Evolutionary conservation across 2,329 filamentous ascomycete genomes (phyloP).

Genomic region (Clonostachys byssicola): DNA sequence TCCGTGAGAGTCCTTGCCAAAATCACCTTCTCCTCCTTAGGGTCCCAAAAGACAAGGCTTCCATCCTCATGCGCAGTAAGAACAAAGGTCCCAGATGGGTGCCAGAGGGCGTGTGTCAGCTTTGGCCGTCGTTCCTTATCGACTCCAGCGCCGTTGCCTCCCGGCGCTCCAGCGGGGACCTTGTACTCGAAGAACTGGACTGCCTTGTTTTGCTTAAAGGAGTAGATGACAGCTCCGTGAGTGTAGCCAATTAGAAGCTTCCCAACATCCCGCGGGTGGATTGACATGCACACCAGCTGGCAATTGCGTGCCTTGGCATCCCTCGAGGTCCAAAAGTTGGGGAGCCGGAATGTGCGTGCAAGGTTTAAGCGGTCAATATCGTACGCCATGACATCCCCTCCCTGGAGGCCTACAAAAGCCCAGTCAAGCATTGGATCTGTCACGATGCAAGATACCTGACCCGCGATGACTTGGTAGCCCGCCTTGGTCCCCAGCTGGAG

Average conservation of each 20-base stretch:
- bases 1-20: slow-evolving; percentile 78
- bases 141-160: slow-evolving; percentile 65
- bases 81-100: slow-evolving; percentile 89
- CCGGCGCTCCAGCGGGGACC: slow-evolving; percentile 75
- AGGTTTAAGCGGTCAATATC: slow-evolving; percentile 80
- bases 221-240: slow-evolving; percentile 84
- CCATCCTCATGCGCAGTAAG: slow-evolving; percentile 86
- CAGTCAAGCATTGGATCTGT: slow-evolving; percentile 93
- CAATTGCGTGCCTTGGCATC: slow-evolving; percentile 60
- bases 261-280: slow-evolving; percentile 91
- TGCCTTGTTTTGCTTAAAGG: slow-evolving; percentile 85
- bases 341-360: slow-evolving; percentile 68
- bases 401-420: slow-evolving; percentile 78
- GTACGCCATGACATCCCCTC: slow-evolving; percentile 85
- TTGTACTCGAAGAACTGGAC: slow-evolving; percentile 80
- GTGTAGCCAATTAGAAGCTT: slow-evolving; percentile 88
- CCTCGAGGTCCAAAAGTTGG: slow-evolving; percentile 79
- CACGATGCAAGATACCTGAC: slow-evolving; percentile 67
- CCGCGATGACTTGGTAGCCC: slow-evolving; percentile 71
- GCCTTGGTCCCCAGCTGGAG: slow-evolving; percentile 65
- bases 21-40: slow-evolving; percentile 79
- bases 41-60: slow-evolving; percentile 91
- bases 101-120: slow-evolving; percentile 84
- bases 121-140: slow-evolving; percentile 65
- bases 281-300: slow-evolving; percentile 69